Evolutionary conservation across 768 basidiomycete genomes (phyloP).

Genomic region (Mycena crocata): DNA sequence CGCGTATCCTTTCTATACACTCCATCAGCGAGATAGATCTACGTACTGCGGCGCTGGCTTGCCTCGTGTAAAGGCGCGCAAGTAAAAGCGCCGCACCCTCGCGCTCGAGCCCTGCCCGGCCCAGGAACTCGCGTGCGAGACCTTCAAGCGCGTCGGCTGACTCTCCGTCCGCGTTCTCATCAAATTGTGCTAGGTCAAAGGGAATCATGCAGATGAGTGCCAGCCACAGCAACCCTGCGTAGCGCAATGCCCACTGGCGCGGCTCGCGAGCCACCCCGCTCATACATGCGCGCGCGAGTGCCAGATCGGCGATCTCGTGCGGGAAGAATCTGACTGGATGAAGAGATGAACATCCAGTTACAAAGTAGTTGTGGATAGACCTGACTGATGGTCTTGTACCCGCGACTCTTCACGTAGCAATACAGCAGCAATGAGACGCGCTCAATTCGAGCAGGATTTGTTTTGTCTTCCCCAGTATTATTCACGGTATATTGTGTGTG

Average conservation of each 20-base stretch:
- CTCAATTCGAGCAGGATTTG: conserved; percentile 52
- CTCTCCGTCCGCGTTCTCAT: conserved; percentile 66
- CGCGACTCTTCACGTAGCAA: conserved; percentile 86
- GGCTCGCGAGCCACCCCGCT: conserved; percentile 55
- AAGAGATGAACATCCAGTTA: conserved; percentile 30
- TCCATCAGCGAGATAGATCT: not conserved
- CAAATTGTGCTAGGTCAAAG: conserved; percentile 90
- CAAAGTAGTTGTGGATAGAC: conserved; percentile 42
- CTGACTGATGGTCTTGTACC: conserved; percentile 92
- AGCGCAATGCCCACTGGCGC: conserved; percentile 83
- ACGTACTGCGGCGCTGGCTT: conserved; percentile 40
- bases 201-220: conserved; percentile 94
- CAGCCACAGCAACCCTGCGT: conserved; percentile 91
- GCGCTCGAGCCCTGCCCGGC: conserved; percentile 83
- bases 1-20: conserved; percentile 65
- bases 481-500: conserved; percentile 57
- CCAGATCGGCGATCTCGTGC: conserved; percentile 87
- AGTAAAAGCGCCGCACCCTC: conserved; percentile 87
- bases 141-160: conserved; percentile 70
- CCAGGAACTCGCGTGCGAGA: conserved; percentile 68
- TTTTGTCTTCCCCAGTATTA: conserved; percentile 44
- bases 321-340: conserved; percentile 90
- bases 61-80: conserved; percentile 85
- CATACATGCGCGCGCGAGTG: conserved; percentile 78
- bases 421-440: conserved; percentile 77